phyloP scores from a whole-genome alignment of 805 yeast genomes.

The Wickerhamiella kurtzmanii region DNA sequence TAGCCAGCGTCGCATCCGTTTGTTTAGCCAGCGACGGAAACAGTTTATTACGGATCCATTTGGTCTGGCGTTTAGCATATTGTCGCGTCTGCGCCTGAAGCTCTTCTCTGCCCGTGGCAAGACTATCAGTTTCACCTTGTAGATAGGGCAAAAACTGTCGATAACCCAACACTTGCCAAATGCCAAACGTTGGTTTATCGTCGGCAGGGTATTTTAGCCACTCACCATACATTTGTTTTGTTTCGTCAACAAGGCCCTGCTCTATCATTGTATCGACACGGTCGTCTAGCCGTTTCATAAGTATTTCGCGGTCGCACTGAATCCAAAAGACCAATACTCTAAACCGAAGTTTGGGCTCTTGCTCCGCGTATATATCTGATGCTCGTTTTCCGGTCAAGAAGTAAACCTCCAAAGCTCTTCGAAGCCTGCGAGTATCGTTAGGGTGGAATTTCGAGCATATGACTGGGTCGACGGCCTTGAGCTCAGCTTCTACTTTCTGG shows the following conservation, averaged over 20 bases:
- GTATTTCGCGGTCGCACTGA: slow-evolving; percentile 44
- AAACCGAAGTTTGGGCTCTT: slow-evolving; percentile 32
- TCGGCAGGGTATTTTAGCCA: slow-evolving; percentile 9
- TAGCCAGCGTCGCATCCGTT: slow-evolving; percentile 32
- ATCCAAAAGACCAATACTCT: slow-evolving; percentile 60
- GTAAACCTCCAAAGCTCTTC: slow-evolving; percentile 70
- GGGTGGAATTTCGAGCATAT: slow-evolving; percentile 82
- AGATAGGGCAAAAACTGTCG: slow-evolving; percentile 30
- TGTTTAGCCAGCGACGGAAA: not conserved
- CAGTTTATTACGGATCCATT: slow-evolving; percentile 72
- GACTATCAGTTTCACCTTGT: not conserved
- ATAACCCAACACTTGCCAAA: slow-evolving; percentile 92
- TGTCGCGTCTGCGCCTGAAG: slow-evolving; percentile 80
- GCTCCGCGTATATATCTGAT: slow-evolving; percentile 56
- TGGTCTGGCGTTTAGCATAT: slow-evolving; percentile 77
- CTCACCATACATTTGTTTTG: slow-evolving; percentile 39
- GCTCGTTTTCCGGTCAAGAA: slow-evolving; percentile 53
- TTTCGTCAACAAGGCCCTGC: slow-evolving; percentile 57
- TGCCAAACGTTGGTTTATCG: slow-evolving; percentile 36
- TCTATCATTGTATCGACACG: slow-evolving; percentile 78
- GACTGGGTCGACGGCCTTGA: slow-evolving; percentile 49
- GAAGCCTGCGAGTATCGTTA: slow-evolving; percentile 64
- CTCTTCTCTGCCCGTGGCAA: slow-evolving; percentile 1
- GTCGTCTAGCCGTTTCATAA: slow-evolving; percentile 52
- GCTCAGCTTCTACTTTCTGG: slow-evolving; percentile 31